A percentile compares a stretch with the other conserved stretches of the same genome.
These are phyloP conservation scores for Suillus fuscotomentosus DNA, from an alignment of 768 basidiomycete genomes.

Conservation along the genomic window DNA sequence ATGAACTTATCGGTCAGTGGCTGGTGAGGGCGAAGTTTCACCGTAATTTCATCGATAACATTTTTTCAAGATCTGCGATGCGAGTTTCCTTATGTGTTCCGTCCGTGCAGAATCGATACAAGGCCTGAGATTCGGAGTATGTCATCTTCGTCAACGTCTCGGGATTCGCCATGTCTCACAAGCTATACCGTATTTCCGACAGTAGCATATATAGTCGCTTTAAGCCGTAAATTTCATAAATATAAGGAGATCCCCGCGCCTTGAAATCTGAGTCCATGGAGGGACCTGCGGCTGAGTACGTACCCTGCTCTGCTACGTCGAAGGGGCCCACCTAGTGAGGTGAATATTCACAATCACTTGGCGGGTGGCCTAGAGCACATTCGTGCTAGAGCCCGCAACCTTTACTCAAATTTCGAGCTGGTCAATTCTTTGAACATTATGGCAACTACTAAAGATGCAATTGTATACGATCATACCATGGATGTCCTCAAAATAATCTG, in stretches of 20 bases:
- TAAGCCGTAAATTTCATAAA: neutral
- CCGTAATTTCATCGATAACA: neutral
- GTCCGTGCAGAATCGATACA: neutral
- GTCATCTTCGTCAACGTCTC: neutral
- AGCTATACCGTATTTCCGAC: neutral
- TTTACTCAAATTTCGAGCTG: neutral
- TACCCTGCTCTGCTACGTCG: neutral
- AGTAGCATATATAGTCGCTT: neutral
- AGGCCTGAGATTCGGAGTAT: neutral
- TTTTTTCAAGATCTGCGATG: neutral
- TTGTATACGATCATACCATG: neutral
- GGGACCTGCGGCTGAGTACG: neutral
- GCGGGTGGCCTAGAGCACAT: neutral
- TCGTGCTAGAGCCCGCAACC: neutral
- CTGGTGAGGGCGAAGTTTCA: neutral
- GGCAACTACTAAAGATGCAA: too few species aligned
- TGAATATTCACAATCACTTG: neutral
- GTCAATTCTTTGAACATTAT: neutral
- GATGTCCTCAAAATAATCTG: neutral
- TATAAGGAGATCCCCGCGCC: neutral
- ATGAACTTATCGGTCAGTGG: neutral
- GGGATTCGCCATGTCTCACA: neutral
- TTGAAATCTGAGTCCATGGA: neutral
- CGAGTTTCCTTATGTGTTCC: neutral
- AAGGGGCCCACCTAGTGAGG: neutral